Evolutionary conservation across 306 rosid genomes (phyloP), one percentile per base, ranked within the genome.

Genomic region (Cucurbita moschata): DNA sequence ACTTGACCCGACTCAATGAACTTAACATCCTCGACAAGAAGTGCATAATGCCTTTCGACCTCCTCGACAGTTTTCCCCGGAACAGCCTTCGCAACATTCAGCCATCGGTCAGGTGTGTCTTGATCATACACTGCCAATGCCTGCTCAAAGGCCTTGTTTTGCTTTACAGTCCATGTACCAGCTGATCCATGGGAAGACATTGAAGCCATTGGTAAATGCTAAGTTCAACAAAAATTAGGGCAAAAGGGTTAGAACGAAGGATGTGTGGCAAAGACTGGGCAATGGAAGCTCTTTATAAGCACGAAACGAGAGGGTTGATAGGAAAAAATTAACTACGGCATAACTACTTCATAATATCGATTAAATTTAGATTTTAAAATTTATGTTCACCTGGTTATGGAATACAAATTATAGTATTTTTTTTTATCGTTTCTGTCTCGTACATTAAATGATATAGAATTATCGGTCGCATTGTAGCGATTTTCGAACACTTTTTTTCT

Each of bases 51-150:
- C 52, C 52, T 64, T 11, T 64, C 10, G 37, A 64, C 71, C 4
- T 64, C 71, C 16, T 79, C 86, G 1, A 77, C 68, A 15, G 86
- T 83, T 70, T 83, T 79, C 14, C 49, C 73, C 14, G 81, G 83
- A 0, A 79, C 81, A 21, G 79, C 81, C 51, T 72, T 79, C 35
- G 86, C 84, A 50, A 83, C 83, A 71, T 83, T 83, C 7, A 62
- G 72, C 86, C 86, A 83, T 75, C 84, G 60, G 6, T 83, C 82
- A 13, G 84, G 82, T 18, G 86, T 80, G 47, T 83, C 84, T 54
- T 77, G 78, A 58, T 83, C 86, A 47, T 77, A 77, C 55, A 74
- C 35, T 30, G 86, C 84, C 23, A 83, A 76, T 9, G 86, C 86
- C 71, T 42, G 9, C 71, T 64, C 71, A 64, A 64, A 64, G 35